A percentile compares a stretch with the other conserved stretches of the same genome.
phyloP scores from a whole-genome alignment of 192 early-diverging fungal species.

The Umbelopsis ramanniana region DNA sequence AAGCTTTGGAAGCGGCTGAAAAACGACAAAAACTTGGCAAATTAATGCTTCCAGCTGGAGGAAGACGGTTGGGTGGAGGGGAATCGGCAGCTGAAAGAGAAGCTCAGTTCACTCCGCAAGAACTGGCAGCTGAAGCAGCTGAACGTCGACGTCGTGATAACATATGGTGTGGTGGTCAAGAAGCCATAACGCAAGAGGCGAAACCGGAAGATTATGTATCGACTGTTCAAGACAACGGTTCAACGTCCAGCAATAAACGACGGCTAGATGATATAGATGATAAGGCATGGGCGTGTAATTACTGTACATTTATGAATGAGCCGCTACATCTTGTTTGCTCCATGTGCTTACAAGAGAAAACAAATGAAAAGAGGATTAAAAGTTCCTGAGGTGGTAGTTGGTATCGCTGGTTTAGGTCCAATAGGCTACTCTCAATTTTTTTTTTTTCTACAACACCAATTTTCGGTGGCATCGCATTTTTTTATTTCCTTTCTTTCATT shows the following conservation, averaged over 20 bases:
- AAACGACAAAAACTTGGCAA: conserved; percentile 45
- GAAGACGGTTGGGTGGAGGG: conserved; percentile 44
- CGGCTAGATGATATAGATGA: not conserved
- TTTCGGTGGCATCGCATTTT: not conserved
- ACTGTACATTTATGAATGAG: conserved; percentile 17
- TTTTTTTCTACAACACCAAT: not conserved
- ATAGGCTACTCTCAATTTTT: not conserved
- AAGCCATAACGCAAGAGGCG: conserved; percentile 6
- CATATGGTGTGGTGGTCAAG: conserved; percentile 68
- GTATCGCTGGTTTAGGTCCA: no score
- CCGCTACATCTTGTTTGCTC: conserved; percentile 9
- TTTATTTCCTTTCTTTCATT: conserved; percentile 12
- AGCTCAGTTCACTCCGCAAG: conserved; percentile 47
- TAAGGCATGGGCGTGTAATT: not conserved
- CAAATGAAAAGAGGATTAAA: not conserved
- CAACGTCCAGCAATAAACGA: not conserved
- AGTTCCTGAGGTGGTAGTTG: no score
- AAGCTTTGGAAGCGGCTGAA: conserved; percentile 62
- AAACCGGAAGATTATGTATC: conserved; percentile 23
- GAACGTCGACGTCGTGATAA: conserved; percentile 65
- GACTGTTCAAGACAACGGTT: not conserved
- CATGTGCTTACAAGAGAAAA: conserved; percentile 18
- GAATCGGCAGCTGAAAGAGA: conserved; percentile 23
- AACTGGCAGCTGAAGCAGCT: conserved; percentile 72
- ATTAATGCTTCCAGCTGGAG: conserved; percentile 66